Base-by-base conservation (phyloP, 2,329 filamentous ascomycete genomes). In the Lasiodiplodia theobromae region DNA sequence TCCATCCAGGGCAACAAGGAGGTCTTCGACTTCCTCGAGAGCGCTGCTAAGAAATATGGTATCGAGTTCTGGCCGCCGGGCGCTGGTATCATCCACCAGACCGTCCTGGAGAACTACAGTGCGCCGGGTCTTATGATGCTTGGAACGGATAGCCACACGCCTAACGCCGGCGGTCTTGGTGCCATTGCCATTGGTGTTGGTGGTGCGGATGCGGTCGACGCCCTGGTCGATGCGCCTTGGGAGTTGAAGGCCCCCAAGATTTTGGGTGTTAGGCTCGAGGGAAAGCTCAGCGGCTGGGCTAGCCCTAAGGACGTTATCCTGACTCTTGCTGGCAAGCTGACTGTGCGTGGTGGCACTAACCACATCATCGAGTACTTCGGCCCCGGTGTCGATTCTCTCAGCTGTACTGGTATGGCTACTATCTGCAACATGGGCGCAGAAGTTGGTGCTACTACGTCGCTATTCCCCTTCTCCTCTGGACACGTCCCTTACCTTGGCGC, bases 121-220 rank as follows among this genome's bases (percentile, higher is more conserved):
- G 89, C 95, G n/a, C 96, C 96, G 23, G 96, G 96, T 62, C 82
- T 98, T 74, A 97, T 99, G 94, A 98, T 99, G 94, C 87, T 99
- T 51, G 96, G 96, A 68, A 99, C 96, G 37, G 96, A 99, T 81
- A 97, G 93, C 76, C 96, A 99, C 81, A 97, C 94, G 56, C 96
- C 96, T 53, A 99, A 98, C 77, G 96, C 93, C n/a, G 96, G 96
- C 74, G 96, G 96, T 69, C 85, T 98, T 67, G 94, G 92, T 73
- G 94, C 93, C 4, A 93, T 97, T 75, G 96, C 96, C 10, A 98
- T 99, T 78, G 96, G 96, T 79, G 96, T 99, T 40, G 96, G 96
- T 77, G 96, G 96, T 76, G 96, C 96, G 28, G 96, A 99, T 82
- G 96, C 96, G 28, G 96, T 99, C 2, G 96, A 99, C 82, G 96